Conservation (phyloP, 352 stramenopile genomes). For the Phytophthora pluvialis region DNA sequence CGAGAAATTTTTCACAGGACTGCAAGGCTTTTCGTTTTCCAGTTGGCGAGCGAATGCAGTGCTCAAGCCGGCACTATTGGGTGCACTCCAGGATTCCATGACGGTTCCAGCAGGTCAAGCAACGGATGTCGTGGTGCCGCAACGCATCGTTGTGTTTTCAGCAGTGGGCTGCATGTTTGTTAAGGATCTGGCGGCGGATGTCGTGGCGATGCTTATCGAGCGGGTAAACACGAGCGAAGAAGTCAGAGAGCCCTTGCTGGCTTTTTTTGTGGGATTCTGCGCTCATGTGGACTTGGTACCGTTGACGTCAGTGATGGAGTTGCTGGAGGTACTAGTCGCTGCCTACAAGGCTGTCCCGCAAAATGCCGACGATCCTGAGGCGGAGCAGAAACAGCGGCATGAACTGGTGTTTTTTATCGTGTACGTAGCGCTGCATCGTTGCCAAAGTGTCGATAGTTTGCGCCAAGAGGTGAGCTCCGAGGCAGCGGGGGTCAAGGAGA, state of each 20-base stretch:
- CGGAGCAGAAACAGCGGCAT: slow-evolving; percentile 6
- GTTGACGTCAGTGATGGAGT: slow-evolving; percentile 32
- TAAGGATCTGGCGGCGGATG: slow-evolving; percentile 44
- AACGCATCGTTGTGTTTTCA: slow-evolving; percentile 42
- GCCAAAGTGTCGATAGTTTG: slow-evolving; percentile 29
- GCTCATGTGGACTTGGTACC: slow-evolving; percentile 51
- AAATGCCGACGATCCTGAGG: not conserved
- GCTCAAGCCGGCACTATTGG: slow-evolving; percentile 33
- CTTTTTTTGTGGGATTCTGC: slow-evolving; percentile 47
- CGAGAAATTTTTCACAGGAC: slow-evolving; percentile 60
- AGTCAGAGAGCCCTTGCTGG: slow-evolving; percentile 16
- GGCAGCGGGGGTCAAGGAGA: slow-evolving; percentile 11
- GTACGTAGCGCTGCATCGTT: slow-evolving; percentile 48
- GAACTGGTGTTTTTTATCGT: slow-evolving; percentile 45
- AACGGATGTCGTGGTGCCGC: not conserved
- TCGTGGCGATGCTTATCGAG: slow-evolving; percentile 32
- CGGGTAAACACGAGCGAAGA: not conserved
- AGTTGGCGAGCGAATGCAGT: slow-evolving; percentile 43
- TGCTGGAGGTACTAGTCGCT: slow-evolving; percentile 38
- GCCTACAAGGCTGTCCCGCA: slow-evolving; percentile 20
- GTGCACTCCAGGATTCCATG: slow-evolving; percentile 22
- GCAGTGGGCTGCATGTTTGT: slow-evolving; percentile 46
- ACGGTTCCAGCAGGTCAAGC: not conserved
- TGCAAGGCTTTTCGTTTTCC: slow-evolving; percentile 67
- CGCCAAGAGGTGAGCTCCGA: slow-evolving; percentile 34